Evolutionary conservation across 169 alveolate genomes (phyloP).

Genomic region (Eimeria acervulina): DNA sequence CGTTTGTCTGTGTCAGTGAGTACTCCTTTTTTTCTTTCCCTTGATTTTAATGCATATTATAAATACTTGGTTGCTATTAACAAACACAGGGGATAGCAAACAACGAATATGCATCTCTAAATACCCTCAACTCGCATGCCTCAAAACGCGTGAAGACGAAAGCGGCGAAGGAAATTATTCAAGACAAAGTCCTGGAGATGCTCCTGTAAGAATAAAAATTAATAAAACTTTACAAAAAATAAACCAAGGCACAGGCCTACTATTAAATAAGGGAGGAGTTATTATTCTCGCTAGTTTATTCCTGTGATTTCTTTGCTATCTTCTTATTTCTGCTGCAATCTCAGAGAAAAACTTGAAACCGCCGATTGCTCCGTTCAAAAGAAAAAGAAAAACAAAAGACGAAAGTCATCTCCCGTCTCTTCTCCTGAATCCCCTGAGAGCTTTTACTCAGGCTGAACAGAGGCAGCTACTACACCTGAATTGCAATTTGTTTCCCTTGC

Average conservation of each 20-base stretch:
- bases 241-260: neutral
- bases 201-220: neutral
- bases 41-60: too few relatives aligned
- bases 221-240: too few relatives aligned
- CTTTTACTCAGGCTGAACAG: neutral
- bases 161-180: slow-evolving; percentile 12
- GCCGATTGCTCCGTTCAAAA: neutral
- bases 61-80: too few relatives aligned
- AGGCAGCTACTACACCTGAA: neutral
- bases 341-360: neutral
- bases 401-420: neutral
- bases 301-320: neutral
- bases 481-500: neutral
- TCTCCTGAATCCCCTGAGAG: neutral
- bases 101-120: neutral
- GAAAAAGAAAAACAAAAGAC: neutral
- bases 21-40: too few relatives aligned
- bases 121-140: neutral
- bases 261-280: too few relatives aligned
- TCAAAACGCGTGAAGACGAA: slow-evolving; percentile 38
- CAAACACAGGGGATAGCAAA: neutral
- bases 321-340: neutral
- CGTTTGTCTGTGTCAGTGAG: neutral
- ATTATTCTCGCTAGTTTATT: neutral
- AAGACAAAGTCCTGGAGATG: slow-evolving; percentile 1